Percentiles rank a stretch among this genome's conserved stretches.
Evolutionary conservation across 1,139 yeast species (phyloP).

Genomic region (Yamadazyma pseudoaaseri): DNA sequence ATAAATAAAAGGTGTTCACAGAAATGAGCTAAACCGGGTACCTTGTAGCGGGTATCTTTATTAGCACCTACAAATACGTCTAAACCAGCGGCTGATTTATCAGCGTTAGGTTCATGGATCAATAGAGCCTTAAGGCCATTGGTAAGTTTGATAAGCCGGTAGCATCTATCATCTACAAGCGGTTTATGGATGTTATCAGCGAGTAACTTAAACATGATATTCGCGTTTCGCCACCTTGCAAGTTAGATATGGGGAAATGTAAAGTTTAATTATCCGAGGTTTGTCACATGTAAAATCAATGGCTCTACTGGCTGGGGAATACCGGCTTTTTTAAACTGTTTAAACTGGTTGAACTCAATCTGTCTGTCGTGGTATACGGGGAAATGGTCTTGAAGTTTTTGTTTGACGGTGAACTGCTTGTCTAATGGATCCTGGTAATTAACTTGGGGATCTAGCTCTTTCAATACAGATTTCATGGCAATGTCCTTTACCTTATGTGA

Average conservation of each 20-base stretch:
- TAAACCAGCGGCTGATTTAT: conserved; percentile 88
- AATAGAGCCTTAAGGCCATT: conserved; percentile 74
- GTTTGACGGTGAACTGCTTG: conserved; percentile 6
- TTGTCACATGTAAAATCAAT: no score
- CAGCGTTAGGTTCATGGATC: conserved; percentile 82
- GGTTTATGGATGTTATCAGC: conserved; percentile 49
- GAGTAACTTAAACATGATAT: conserved; percentile 5
- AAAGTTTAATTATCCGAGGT: no score
- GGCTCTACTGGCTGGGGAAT: conserved; percentile 32
- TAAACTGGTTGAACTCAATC: conserved; percentile 23
- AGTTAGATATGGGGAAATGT: no score
- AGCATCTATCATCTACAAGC: conserved; percentile 70
- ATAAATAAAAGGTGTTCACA: conserved; percentile 93
- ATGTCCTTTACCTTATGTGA: conserved; percentile 47
- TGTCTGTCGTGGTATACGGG: conserved; percentile 24
- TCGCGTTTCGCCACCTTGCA: no score
- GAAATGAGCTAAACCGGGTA: conserved; percentile 93
- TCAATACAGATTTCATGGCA: conserved; percentile 23
- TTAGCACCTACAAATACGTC: conserved; percentile 92
- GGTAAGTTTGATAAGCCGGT: conserved; percentile 62
- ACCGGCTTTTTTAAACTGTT: conserved; percentile 26
- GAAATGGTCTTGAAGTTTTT: conserved; percentile 20
- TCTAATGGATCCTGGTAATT: conserved; percentile 18
- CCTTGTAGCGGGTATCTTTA: conserved; percentile 63
- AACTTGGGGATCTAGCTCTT: conserved; percentile 18